Evolutionary conservation across 768 basidiomycete species (phyloP).

Genomic region (Suillus lakei): DNA sequence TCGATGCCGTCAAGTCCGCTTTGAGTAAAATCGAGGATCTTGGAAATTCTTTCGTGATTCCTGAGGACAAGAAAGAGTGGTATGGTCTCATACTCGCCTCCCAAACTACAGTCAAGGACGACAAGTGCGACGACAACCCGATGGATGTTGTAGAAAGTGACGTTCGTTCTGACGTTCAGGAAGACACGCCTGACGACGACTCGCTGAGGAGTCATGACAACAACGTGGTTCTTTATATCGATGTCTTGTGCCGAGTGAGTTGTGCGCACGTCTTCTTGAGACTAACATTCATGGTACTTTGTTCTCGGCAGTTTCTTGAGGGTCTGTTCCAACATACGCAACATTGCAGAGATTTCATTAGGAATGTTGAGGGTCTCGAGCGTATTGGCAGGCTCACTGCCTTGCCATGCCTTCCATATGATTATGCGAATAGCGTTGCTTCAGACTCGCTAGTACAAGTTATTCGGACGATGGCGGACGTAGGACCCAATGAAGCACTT

Average conservation of each 20-base stretch:
- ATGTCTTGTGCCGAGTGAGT: constrained; percentile 76
- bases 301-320: constrained; percentile 74
- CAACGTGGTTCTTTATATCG: constrained; percentile 75
- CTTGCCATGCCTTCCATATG: constrained; percentile 86
- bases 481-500: constrained; percentile 78
- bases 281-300: constrained; percentile 3
- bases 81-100: constrained; percentile 56
- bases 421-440: constrained; percentile 83
- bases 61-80: constrained; percentile 66
- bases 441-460: constrained; percentile 90
- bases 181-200: constrained; percentile 34
- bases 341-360: constrained; percentile 90
- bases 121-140: constrained; percentile 14
- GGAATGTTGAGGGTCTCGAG: constrained; percentile 71
- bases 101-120: constrained; percentile 8
- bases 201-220: constrained; percentile 70
- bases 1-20: constrained; percentile 74
- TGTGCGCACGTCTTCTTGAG: not conserved
- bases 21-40: constrained; percentile 76
- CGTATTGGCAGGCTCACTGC: constrained; percentile 77
- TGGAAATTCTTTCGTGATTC: constrained; percentile 61
- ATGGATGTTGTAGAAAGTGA: constrained; percentile 52
- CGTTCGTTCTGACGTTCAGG: constrained; percentile 19
- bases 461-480: constrained; percentile 87
- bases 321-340: constrained; percentile 92